Percentiles rank a stretch among this genome's conserved stretches.
phyloP scores from a whole-genome alignment of 2,329 filamentous ascomycete genomes.

The Botrytis tulipae region DNA sequence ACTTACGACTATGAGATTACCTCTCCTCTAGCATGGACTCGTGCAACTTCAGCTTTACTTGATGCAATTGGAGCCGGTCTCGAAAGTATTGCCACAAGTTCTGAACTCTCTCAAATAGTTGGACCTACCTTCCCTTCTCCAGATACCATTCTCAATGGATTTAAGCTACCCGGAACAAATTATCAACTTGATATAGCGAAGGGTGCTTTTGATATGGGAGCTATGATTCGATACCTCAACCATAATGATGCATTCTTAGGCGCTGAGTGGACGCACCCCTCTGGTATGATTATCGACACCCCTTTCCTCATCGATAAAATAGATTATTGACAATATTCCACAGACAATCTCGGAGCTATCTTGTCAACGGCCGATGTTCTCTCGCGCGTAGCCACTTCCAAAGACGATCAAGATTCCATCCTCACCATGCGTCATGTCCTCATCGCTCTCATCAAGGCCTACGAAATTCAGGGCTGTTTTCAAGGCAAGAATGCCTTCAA shows the following conservation, averaged over 20 bases:
- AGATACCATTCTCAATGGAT: conserved; percentile 37
- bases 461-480: conserved; percentile 45
- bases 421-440: conserved; percentile 40
- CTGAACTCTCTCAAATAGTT: conserved; percentile 24
- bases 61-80: conserved; percentile 31
- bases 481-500: conserved; percentile 43
- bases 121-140: conserved; percentile 26
- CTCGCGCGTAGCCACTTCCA: conserved; percentile 10
- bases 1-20: conserved; percentile 25
- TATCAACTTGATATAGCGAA: conserved; percentile 41
- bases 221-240: conserved; percentile 44
- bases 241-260: conserved; percentile 44
- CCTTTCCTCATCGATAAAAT: not conserved
- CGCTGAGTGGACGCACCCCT: conserved; percentile 46
- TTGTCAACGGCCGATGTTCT: conserved; percentile 38
- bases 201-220: conserved; percentile 43
- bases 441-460: conserved; percentile 42
- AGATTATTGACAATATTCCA: not conserved
- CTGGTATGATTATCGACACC: conserved; percentile 25
- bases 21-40: conserved; percentile 20
- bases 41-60: conserved; percentile 26
- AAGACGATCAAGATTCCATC: conserved; percentile 20
- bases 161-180: conserved; percentile 42
- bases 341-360: conserved; percentile 44
- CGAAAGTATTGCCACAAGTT: conserved; percentile 24